Conservation (phyloP, 1,284 basidiomycete genomes). For the Paramarasmius palmivorus region DNA sequence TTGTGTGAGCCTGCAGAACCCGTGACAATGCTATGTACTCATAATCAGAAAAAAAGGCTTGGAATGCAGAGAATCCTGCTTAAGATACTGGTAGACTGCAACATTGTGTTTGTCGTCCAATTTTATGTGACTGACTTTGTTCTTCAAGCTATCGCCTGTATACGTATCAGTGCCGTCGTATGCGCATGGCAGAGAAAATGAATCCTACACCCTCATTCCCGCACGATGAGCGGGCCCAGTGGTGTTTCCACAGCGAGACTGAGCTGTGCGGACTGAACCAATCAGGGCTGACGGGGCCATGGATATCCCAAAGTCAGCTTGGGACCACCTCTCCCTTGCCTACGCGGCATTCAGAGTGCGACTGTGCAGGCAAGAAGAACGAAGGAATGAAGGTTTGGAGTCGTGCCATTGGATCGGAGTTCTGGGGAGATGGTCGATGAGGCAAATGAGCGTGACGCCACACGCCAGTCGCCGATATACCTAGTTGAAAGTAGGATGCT, state of each 20-base stretch:
- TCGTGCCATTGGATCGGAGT: no score
- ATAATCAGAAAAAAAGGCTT: background rate
- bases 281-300: constrained; percentile 11
- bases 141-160: constrained; percentile 16
- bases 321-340: constrained; percentile 6
- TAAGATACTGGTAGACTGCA: constrained; percentile 17
- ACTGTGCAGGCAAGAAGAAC: background rate
- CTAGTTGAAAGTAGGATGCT: no score
- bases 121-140: constrained; percentile 26
- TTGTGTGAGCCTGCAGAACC: constrained; percentile 38
- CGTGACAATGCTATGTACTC: constrained; percentile 47
- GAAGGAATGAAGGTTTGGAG: background rate
- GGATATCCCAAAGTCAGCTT: constrained; percentile 9
- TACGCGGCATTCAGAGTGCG: background rate
- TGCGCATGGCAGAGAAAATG: background rate
- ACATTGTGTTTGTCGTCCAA: constrained; percentile 21
- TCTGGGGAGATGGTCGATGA: no score
- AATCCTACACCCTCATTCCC: constrained; percentile 25
- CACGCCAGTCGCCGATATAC: no score
- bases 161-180: background rate
- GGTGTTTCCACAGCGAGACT: constrained; percentile 12
- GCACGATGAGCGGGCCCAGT: constrained; percentile 25
- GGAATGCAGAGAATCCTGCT: background rate
- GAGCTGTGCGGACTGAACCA: constrained; percentile 11
- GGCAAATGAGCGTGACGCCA: no score